phyloP scores from a whole-genome alignment of 148 eudicot species.

The Mesembryanthemum crystallinum region DNA sequence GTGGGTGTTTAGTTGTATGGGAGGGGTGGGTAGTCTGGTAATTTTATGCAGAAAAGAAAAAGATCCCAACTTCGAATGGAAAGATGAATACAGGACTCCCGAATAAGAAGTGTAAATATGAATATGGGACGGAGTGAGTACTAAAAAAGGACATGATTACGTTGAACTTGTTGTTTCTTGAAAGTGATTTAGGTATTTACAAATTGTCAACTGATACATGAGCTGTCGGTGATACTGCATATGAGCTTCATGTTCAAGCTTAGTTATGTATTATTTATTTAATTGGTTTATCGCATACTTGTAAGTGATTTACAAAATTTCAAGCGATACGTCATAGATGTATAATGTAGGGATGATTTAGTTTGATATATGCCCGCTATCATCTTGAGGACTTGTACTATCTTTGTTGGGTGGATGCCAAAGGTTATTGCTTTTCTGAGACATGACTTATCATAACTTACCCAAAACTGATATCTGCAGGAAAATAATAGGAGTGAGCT shows the following conservation, averaged over 20 bases:
- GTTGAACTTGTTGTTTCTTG: background rate
- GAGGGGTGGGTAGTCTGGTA: too few relatives aligned
- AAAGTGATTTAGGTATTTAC: background rate
- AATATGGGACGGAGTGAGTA: too few relatives aligned
- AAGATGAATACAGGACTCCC: too few relatives aligned
- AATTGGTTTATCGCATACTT: too few relatives aligned
- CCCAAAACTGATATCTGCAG: conserved; percentile 43
- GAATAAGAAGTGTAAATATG: too few relatives aligned
- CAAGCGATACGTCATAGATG: too few relatives aligned
- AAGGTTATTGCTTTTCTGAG: background rate
- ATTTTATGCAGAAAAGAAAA: too few relatives aligned
- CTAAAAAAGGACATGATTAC: background rate
- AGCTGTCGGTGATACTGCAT: background rate
- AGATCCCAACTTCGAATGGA: too few relatives aligned
- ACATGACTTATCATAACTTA: conserved; percentile 5
- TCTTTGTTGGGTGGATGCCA: conserved; percentile 6
- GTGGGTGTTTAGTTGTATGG: too few relatives aligned
- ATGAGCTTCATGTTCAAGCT: background rate
- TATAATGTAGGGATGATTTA: background rate
- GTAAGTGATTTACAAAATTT: too few relatives aligned
- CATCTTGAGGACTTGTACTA: background rate
- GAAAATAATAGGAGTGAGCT: conserved; percentile 81
- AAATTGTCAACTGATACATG: background rate
- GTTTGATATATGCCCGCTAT: background rate
- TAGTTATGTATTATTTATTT: too few relatives aligned